Base-by-base conservation (phyloP, 2,329 filamentous ascomycete genomes). In the Knoxdaviesia capensis region DNA sequence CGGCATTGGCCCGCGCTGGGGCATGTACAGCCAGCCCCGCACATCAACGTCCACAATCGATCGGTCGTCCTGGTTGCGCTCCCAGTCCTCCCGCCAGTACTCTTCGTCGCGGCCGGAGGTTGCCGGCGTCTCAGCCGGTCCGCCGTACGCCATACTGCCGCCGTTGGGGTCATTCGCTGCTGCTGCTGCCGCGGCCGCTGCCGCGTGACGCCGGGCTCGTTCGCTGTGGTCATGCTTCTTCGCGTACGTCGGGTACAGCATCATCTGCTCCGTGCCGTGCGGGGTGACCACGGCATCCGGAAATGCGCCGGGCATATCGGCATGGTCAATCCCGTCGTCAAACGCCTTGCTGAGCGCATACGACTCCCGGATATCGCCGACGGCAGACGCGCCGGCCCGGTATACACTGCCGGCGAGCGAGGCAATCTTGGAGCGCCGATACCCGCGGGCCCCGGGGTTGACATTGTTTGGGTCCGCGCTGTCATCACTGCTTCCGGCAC, bases 11-110 rank as follows among this genome's bases (percentile, higher is more conserved):
- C 85, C 86, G 49, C 69, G 71, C 52, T 88, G 83, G 11, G 88
- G 88, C 35, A 77, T 75, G 57, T 94, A 98, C 41, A 96, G 73
- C 90, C 92, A 98, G 9, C 90, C 90, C 50, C 88, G 72, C 29
- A 98, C 84, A 56, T 98, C 88, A 5, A 96, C 84, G 54, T 96
- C 88, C 1, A 94, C 82, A 4, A 94, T 66, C 0, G 87, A 85
- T 55, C 80, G 81, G 52, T 86, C 77, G 45, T 88, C 78, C 55
- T 93, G 81, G 42, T 79, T 71, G 46, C 71, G 71, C 44, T 87
- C 75, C 81, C 83, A 93, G 52, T 88, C 76, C 43, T 74, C 64
- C 36, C 70, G 72, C 78, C 81, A 88, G 55, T 80, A 87, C 35
- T 85, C 77, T 38, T 75, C 70, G 48, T 85, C 76, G 38, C 65